phyloP scores from a whole-genome alignment of 768 basidiomycete genomes.

The Lactarius sp. region DNA sequence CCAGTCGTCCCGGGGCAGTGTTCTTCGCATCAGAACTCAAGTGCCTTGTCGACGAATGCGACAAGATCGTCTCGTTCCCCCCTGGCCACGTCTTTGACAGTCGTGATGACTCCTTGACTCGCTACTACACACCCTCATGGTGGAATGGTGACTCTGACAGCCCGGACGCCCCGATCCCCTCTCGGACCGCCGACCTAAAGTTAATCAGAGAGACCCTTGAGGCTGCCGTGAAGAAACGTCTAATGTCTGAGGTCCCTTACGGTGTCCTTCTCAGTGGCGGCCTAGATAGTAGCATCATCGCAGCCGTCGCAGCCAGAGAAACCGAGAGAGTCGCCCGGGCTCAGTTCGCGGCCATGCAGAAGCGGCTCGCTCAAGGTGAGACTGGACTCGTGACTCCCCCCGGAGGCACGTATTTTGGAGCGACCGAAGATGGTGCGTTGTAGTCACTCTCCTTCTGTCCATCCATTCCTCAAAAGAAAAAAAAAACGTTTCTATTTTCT shows the following conservation, averaged over 20 bases:
- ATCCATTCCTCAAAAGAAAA: not conserved
- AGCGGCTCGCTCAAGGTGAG: slow-evolving; percentile 46
- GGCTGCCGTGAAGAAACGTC: slow-evolving; percentile 85
- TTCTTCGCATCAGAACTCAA: slow-evolving; percentile 98
- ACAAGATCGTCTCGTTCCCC: slow-evolving; percentile 92
- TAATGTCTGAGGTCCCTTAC: slow-evolving; percentile 99
- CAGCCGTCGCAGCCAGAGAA: slow-evolving; percentile 89
- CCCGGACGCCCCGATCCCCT: slow-evolving; percentile 50
- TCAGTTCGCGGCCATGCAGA: slow-evolving; percentile 67
- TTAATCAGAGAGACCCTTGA: slow-evolving; percentile 79
- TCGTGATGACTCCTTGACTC: slow-evolving; percentile 63
- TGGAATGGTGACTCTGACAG: slow-evolving; percentile 76
- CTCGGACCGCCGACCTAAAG: slow-evolving; percentile 56
- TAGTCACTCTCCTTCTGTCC: not conserved
- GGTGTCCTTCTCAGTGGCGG: slow-evolving; percentile 95
- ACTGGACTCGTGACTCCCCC: slow-evolving; percentile 59
- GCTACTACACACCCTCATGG: slow-evolving; percentile 90
- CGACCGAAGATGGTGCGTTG: slow-evolving; percentile 51
- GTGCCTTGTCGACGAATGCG: slow-evolving; percentile 84
- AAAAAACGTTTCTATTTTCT: not conserved
- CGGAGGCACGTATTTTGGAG: slow-evolving; percentile 31
- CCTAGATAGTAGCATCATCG: slow-evolving; percentile 93
- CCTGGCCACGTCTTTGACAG: slow-evolving; percentile 97
- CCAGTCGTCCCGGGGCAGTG: slow-evolving; percentile 70
- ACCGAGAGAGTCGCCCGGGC: slow-evolving; percentile 86